Evolutionary conservation across 345 rosid species (phyloP).

Genomic region (Lumnitzera littorea): DNA sequence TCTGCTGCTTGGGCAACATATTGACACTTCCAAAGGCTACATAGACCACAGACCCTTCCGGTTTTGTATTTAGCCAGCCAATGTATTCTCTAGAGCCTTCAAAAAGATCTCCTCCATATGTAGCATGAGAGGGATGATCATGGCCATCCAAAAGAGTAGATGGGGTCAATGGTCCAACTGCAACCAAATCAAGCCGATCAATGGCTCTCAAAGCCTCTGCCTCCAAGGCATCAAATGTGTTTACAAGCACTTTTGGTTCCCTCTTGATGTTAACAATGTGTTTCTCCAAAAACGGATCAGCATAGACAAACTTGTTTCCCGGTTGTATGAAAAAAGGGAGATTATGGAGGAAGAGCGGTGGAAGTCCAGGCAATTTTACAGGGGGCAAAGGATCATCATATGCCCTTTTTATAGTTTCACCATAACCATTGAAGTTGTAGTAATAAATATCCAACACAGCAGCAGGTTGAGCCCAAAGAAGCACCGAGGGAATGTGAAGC

Average conservation of each 20-base stretch:
- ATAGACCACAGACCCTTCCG: constrained; percentile 1
- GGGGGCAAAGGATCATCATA: constrained; percentile 9
- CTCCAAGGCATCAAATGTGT: constrained; percentile 11
- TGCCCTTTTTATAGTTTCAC: constrained; percentile 13
- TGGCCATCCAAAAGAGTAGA: background rate
- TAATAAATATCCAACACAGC: constrained; percentile 49
- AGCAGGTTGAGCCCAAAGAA: constrained; percentile 65
- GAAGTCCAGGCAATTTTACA: constrained; percentile 36
- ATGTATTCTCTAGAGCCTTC: constrained; percentile 3
- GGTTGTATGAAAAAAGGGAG: constrained; percentile 46
- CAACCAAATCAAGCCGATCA: background rate
- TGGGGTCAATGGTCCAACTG: constrained; percentile 8
- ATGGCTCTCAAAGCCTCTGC: background rate
- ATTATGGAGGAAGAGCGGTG: constrained; percentile 26
- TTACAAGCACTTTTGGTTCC: constrained; percentile 4
- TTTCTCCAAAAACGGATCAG: constrained; percentile 3
- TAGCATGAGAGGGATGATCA: background rate
- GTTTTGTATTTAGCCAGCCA: constrained; percentile 8
- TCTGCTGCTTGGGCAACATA: constrained; percentile 6
- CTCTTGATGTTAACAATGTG: background rate
- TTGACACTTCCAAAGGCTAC: constrained; percentile 3
- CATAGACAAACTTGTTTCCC: constrained; percentile 3
- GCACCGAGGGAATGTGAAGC: constrained; percentile 22
- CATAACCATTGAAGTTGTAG: constrained; percentile 40
- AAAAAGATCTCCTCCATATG: constrained; percentile 3